A percentile compares a stretch with the other conserved stretches of the same genome.
phyloP scores from a whole-genome alignment of 805 yeast species.

The Teunomyces atbi region DNA sequence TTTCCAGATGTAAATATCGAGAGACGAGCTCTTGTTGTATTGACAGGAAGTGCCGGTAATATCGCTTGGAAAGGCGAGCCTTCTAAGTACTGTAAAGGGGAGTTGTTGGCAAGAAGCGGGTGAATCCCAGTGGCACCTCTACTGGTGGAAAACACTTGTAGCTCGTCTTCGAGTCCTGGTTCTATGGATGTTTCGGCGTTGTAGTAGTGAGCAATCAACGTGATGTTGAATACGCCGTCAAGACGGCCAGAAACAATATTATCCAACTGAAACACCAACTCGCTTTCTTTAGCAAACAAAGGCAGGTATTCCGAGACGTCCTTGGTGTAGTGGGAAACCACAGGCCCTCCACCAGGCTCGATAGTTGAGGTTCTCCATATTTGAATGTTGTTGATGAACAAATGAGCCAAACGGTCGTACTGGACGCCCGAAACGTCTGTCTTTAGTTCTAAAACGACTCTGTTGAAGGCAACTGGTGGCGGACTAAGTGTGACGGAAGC shows the following conservation, averaged over 20 bases:
- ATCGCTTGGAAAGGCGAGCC: slow-evolving; percentile 31
- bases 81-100: slow-evolving; percentile 49
- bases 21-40: slow-evolving; percentile 59
- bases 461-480: slow-evolving; percentile 47
- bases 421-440: slow-evolving; percentile 59
- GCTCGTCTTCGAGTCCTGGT: neutral
- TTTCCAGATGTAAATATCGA: slow-evolving; percentile 71
- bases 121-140: slow-evolving; percentile 39
- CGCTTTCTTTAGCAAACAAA: slow-evolving; percentile 44
- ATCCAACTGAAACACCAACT: slow-evolving; percentile 60
- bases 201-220: slow-evolving; percentile 52
- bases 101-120: slow-evolving; percentile 30
- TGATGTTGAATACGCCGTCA: slow-evolving; percentile 60
- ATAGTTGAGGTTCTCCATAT: slow-evolving; percentile 84
- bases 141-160: slow-evolving; percentile 23
- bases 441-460: slow-evolving; percentile 52
- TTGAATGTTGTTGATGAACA: slow-evolving; percentile 60
- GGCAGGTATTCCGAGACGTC: slow-evolving; percentile 59
- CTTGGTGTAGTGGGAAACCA: slow-evolving; percentile 52
- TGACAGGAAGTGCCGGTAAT: slow-evolving; percentile 48
- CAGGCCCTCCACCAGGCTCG: slow-evolving; percentile 49
- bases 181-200: slow-evolving; percentile 13
- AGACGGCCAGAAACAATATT: slow-evolving; percentile 54
- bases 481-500: slow-evolving; percentile 39
- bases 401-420: slow-evolving; percentile 63